Evolutionary conservation across 768 basidiomycete species (phyloP).

Genomic region (Clitopilus passeckerianus): DNA sequence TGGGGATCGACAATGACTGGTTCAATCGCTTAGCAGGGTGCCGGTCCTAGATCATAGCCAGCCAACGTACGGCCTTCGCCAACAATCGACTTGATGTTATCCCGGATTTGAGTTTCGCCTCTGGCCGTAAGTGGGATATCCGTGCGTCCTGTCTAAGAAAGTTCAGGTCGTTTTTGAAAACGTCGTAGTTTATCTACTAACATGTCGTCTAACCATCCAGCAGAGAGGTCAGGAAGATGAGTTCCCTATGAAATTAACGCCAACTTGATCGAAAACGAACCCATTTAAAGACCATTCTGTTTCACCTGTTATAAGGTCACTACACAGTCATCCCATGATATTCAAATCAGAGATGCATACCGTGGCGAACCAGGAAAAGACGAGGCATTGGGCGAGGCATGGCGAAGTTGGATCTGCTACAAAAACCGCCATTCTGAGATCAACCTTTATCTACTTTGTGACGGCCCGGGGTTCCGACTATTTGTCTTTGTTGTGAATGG

Average conservation of each 20-base stretch:
- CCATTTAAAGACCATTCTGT: conserved; percentile 94
- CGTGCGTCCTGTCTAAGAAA: conserved; percentile 69
- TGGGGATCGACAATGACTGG: conserved; percentile 74
- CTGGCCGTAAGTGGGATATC: conserved; percentile 84
- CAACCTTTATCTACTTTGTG: neutral
- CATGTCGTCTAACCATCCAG: conserved; percentile 17
- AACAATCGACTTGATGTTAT: conserved; percentile 61
- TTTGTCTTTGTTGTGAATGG: neutral
- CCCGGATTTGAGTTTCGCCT: conserved; percentile 68
- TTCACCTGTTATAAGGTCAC: conserved; percentile 49
- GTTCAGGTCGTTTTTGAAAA: neutral
- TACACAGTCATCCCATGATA: neutral
- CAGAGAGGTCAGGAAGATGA: neutral
- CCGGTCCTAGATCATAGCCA: neutral
- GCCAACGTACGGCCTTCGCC: conserved; percentile 67
- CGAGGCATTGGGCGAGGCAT: conserved; percentile 60
- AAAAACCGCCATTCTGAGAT: neutral
- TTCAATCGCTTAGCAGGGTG: neutral
- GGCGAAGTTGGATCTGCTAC: neutral
- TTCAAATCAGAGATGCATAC: conserved; percentile 23
- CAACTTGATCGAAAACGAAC: conserved; percentile 27
- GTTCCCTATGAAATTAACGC: neutral
- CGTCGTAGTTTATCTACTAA: conserved; percentile 40
- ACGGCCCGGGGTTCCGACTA: neutral
- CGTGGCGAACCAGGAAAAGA: conserved; percentile 78